These are phyloP conservation scores for Hymenoscyphus albidus DNA, from an alignment of 2,329 filamentous ascomycete genomes.

Conservation along the genomic window DNA sequence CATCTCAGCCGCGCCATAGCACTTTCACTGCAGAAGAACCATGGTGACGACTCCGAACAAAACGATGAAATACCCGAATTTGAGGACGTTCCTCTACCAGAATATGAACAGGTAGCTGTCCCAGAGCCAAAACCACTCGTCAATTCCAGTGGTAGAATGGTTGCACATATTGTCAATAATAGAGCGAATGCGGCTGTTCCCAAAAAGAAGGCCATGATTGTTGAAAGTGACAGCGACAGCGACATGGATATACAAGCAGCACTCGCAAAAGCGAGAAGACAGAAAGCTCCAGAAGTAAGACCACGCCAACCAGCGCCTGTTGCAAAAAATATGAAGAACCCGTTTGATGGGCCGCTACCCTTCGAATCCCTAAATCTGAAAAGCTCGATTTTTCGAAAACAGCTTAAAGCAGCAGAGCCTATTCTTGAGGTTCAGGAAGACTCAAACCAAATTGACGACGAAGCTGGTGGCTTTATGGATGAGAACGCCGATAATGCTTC, in stretches of 20 bases:
- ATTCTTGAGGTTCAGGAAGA: conserved; percentile 21
- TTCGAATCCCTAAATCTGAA: conserved; percentile 82
- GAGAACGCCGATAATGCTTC: conserved; percentile 34
- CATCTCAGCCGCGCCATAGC: conserved; percentile 80
- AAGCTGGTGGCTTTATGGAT: conserved; percentile 39
- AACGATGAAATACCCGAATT: conserved; percentile 41
- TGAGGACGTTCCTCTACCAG: conserved; percentile 49
- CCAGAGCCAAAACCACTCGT: conserved; percentile 49
- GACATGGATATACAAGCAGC: conserved; percentile 78
- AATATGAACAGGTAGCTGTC: conserved; percentile 55
- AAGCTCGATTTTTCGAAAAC: conserved; percentile 53
- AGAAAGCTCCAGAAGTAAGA: conserved; percentile 45
- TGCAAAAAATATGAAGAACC: conserved; percentile 53
- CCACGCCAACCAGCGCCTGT: conserved; percentile 36
- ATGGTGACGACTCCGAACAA: conserved; percentile 37
- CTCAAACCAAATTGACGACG: conserved; percentile 28
- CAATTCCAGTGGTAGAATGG: conserved; percentile 53
- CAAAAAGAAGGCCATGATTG: conserved; percentile 35
- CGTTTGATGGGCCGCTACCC: conserved; percentile 77
- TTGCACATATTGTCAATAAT: conserved; percentile 72
- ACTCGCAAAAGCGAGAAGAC: conserved; percentile 65
- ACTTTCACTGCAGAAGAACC: conserved; percentile 71
- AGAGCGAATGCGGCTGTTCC: conserved; percentile 60
- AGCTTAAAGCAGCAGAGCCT: conserved; percentile 19
- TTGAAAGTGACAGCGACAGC: conserved; percentile 59